Percentiles rank a stretch among this genome's conserved stretches.
Evolutionary conservation across 257 asterid species (phyloP).

Genomic region (Petrea volubilis): DNA sequence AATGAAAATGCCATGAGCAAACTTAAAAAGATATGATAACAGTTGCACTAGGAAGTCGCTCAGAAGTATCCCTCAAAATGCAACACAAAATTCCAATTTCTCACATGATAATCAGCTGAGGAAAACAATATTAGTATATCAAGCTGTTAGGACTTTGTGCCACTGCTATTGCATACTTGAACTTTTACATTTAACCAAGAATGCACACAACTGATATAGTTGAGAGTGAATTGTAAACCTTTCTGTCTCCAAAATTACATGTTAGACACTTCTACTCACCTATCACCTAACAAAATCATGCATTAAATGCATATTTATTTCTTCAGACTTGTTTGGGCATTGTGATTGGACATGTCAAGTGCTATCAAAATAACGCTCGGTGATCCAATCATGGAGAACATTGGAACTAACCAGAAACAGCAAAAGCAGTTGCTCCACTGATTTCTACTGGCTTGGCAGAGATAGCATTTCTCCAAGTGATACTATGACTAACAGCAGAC

Average conservation of each 20-base stretch:
- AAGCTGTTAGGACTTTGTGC: background rate
- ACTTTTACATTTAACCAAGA: background rate
- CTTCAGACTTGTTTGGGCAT: background rate
- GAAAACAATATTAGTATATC: background rate
- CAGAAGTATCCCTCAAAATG: conserved; percentile 6
- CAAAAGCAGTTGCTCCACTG: conserved; percentile 64
- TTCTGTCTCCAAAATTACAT: background rate
- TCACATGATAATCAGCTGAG: background rate
- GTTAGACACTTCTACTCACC: background rate
- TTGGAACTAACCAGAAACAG: conserved; percentile 64
- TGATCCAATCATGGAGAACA: background rate
- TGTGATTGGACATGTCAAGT: background rate
- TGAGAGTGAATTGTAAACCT: background rate
- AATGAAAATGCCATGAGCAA: conserved; percentile 12
- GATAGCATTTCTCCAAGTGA: conserved; percentile 61
- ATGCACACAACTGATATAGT: background rate
- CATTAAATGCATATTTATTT: background rate
- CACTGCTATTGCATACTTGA: background rate
- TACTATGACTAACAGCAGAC: conserved; percentile 83
- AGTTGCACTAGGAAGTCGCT: background rate
- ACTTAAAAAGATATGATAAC: background rate
- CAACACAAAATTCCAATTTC: background rate
- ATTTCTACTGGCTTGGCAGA: conserved; percentile 61
- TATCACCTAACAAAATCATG: background rate
- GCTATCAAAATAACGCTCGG: conserved; percentile 5